Evolutionary conservation across 352 stramenopile species (phyloP).

Genomic region (Nothophytophthora sp.): DNA sequence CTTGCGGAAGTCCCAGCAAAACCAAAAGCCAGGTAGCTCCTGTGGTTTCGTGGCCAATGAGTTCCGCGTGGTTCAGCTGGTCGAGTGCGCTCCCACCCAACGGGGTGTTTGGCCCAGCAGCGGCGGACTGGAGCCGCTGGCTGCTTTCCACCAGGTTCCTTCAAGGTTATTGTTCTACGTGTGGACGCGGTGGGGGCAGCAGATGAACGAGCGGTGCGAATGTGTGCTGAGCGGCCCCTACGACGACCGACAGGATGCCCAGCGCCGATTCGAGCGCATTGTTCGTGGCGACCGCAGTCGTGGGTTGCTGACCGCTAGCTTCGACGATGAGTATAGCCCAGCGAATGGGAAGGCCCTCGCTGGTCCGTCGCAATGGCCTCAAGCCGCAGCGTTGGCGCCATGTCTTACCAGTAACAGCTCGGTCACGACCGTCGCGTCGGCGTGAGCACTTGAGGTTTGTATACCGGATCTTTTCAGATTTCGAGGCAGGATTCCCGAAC

Average conservation of each 20-base stretch:
- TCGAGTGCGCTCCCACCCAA: conserved; percentile 1
- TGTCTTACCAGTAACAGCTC: no score
- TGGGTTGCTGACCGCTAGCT: not conserved
- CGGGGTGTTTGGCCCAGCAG: no score
- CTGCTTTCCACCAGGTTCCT: not conserved
- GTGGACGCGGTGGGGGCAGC: conserved; percentile 44
- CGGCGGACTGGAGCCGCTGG: not conserved
- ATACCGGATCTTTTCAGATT: no score
- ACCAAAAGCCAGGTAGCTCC: not conserved
- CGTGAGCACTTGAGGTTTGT: no score
- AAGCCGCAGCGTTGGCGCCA: not conserved
- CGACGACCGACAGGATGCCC: conserved; percentile 25
- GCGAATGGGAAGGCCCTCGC: no score
- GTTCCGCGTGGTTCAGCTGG: conserved; percentile 17
- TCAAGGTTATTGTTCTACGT: conserved; percentile 30
- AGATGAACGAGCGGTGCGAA: conserved; percentile 4
- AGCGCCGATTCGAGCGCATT: conserved; percentile 35
- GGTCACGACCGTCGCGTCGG: no score
- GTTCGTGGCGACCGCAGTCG: conserved; percentile 6
- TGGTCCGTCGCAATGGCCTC: not conserved
- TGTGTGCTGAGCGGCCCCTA: conserved; percentile 42
- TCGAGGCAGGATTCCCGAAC: no score
- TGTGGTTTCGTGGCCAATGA: not conserved
- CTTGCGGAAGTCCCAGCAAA: not conserved
- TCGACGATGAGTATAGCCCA: not conserved